Evolutionary conservation across 2,329 filamentous ascomycete species (phyloP).

Genomic region (Massarina eburnea): DNA sequence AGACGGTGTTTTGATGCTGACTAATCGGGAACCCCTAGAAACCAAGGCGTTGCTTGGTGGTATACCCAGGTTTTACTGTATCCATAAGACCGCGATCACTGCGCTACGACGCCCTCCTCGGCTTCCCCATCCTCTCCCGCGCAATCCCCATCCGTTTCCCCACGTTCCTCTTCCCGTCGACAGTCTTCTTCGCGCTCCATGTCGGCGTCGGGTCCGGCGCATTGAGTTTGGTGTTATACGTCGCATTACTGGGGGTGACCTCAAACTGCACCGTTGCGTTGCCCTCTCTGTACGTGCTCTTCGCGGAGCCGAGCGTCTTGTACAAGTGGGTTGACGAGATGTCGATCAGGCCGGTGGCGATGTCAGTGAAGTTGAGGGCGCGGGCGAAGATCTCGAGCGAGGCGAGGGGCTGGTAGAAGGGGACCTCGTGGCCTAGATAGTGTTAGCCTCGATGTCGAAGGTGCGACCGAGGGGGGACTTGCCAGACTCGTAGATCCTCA

Average conservation of each 20-base stretch:
- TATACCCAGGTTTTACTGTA: background rate
- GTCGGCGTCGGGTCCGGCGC: slow-evolving; percentile 43
- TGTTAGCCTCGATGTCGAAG: background rate
- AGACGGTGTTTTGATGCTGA: no score
- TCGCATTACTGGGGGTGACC: slow-evolving; percentile 47
- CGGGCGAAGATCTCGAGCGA: slow-evolving; percentile 55
- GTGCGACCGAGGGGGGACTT: background rate
- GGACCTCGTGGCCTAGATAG: slow-evolving; percentile 46
- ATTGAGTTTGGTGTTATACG: slow-evolving; percentile 51
- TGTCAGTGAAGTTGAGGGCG: slow-evolving; percentile 50
- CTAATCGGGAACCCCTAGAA: no score
- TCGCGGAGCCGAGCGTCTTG: slow-evolving; percentile 37
- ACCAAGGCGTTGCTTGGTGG: no score
- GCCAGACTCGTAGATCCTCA: slow-evolving; percentile 53
- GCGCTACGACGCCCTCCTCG: background rate
- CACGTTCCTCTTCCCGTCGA: slow-evolving; percentile 12
- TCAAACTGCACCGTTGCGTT: slow-evolving; percentile 51
- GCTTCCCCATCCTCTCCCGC: slow-evolving; percentile 16
- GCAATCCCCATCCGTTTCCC: slow-evolving; percentile 14
- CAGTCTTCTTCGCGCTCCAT: slow-evolving; percentile 19
- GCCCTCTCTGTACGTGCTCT: slow-evolving; percentile 46
- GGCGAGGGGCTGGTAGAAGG: slow-evolving; percentile 57
- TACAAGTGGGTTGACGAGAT: slow-evolving; percentile 22
- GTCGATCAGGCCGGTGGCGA: slow-evolving; percentile 50
- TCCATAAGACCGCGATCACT: no score